Base-by-base conservation (phyloP, 208 protist genomes). In the Tritrichomonas foetus region DNA sequence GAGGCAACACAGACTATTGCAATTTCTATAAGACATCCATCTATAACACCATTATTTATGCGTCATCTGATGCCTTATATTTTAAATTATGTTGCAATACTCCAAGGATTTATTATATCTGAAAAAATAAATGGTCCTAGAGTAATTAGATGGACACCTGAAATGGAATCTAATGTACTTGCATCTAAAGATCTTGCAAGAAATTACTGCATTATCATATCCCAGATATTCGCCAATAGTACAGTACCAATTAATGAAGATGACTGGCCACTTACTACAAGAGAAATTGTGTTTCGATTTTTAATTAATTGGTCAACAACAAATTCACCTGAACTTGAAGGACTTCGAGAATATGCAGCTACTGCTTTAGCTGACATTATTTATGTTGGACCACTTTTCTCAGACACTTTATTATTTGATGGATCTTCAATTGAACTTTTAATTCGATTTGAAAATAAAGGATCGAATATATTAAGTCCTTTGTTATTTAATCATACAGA, bases 251-350 rank as follows among this genome's bases (percentile, higher is more conserved):
- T n/a, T 69, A 33, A 69, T 30, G 3, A 57, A 8, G 30, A 36
- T n/a, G 39, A 47, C 16, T 89, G 78, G 78, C 9, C 41, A n/a
- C 13, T 89, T 57, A 20, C 78, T 13, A 55, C 3, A 20, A 41
- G 78, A 27, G 78, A 89, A 57, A 89, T 89, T 20, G 78, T 89
- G 33, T 89, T 89, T n/a, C 53, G 41, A 39, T 89, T 57, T 30
- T 39, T 89, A 5, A 39, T 50, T 33, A 89, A 89, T 16, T 89
- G 78, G 78, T 33, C 47, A 39, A 57, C 47, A 5, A 89, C 78
- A 57, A 89, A 13, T 20, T 89, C 47, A n/a, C 3, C n/a, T 20
- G 9, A 2, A 39, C 44, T 89, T 8, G 2, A 47, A 39, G 47
- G 41, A 11, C 2, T 89, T 8, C 41, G 78, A 13, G 41, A 53